phyloP scores from a whole-genome alignment of 2,329 filamentous ascomycete species.

The Fusarium transvaalense region DNA sequence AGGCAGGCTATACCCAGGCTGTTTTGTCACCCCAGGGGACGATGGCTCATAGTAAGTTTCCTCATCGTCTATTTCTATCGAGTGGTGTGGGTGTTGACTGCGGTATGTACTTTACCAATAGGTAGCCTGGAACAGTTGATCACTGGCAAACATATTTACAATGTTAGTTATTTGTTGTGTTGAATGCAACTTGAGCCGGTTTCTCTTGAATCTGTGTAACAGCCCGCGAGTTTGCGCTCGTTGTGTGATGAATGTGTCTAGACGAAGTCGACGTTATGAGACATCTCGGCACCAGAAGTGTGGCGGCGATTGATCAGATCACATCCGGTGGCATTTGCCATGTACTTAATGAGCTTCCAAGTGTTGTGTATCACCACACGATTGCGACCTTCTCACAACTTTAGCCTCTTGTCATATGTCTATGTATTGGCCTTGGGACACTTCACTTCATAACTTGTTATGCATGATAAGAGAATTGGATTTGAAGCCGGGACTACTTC shows the following conservation, averaged over 20 bases:
- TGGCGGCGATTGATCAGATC: not conserved
- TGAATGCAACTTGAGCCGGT: not conserved
- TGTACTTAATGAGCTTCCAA: not conserved
- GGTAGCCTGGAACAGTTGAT: no score
- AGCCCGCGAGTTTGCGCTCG: not conserved
- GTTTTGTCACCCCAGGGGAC: not conserved
- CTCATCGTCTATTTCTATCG: no score
- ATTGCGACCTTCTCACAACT: not conserved
- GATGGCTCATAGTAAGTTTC: no score
- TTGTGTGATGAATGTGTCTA: not conserved
- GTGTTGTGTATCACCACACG: not conserved
- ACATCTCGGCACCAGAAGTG: not conserved
- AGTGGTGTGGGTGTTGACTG: no score
- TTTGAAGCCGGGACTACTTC: slow-evolving; percentile 29
- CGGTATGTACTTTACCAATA: no score
- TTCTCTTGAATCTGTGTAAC: not conserved
- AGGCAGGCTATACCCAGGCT: not conserved
- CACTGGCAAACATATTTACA: no score
- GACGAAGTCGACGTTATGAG: no score
- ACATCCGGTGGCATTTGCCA: not conserved
- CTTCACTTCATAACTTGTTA: not conserved
- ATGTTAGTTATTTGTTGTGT: not conserved
- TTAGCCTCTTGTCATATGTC: not conserved
- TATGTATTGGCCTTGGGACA: not conserved
- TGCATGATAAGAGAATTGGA: slow-evolving; percentile 16